Evolutionary conservation across 2,329 filamentous ascomycete genomes (phyloP).

Genomic region (Exophiala dermatitidis): DNA sequence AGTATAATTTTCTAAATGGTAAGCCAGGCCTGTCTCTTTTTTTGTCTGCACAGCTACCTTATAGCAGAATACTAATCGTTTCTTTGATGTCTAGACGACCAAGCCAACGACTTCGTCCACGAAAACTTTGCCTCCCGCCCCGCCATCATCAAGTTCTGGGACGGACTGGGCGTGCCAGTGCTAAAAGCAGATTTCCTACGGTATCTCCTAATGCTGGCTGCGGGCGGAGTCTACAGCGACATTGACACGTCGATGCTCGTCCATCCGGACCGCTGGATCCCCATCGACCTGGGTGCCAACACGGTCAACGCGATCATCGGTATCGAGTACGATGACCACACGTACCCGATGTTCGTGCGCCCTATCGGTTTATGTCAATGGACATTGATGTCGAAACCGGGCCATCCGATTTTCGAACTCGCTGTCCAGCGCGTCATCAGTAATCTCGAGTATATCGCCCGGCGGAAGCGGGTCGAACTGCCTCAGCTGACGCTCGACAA

Average conservation of each 20-base stretch:
- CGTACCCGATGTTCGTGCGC: slow-evolving; percentile 63
- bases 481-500: slow-evolving; percentile 59
- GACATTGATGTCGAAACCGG: slow-evolving; percentile 93
- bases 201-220: slow-evolving; percentile 65
- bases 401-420: slow-evolving; percentile 83
- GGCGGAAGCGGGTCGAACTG: slow-evolving; percentile 41
- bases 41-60: too few species aligned
- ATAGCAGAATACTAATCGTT: not conserved
- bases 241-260: slow-evolving; percentile 85
- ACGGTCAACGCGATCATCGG: slow-evolving; percentile 81
- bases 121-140: slow-evolving; percentile 59
- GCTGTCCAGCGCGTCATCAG: slow-evolving; percentile 77
- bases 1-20: slow-evolving; percentile 13
- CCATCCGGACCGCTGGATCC: slow-evolving; percentile 81
- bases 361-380: slow-evolving; percentile 96
- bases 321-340: slow-evolving; percentile 84
- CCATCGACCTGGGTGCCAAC: slow-evolving; percentile 64
- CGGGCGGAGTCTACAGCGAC: slow-evolving; percentile 77
- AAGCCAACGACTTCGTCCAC: slow-evolving; percentile 60
- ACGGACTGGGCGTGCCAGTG: slow-evolving; percentile 57
- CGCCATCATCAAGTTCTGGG: slow-evolving; percentile 57
- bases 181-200: slow-evolving; percentile 71
- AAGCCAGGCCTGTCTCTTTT: not conserved
- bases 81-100: slow-evolving; percentile 44
- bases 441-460: slow-evolving; percentile 57